A percentile compares a stretch with the other conserved stretches of the same genome.
Conservation (phyloP, 768 basidiomycete genomes). For the Mycena olivaceomarginata region DNA sequence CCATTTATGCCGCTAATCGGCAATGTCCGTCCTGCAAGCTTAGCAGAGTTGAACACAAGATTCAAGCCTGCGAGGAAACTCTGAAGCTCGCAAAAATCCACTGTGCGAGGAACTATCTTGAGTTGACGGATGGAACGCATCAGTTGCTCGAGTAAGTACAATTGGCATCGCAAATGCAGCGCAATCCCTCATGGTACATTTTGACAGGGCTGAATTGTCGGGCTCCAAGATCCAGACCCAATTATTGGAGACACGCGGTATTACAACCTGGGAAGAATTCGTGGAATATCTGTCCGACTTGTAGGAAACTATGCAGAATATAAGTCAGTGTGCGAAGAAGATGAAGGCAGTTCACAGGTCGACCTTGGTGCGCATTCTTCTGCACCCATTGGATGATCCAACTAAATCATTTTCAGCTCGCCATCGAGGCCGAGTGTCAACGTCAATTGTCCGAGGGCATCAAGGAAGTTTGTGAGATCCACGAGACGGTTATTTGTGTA, state of each 20-base stretch:
- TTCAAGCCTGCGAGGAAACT: background rate
- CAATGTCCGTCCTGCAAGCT: background rate
- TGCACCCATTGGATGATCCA: background rate
- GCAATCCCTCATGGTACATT: background rate
- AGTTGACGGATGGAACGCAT: background rate
- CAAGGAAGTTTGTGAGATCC: background rate
- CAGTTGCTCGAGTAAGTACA: background rate
- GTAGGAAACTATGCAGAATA: background rate
- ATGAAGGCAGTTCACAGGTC: background rate
- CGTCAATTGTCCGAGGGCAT: background rate
- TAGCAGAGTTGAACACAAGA: background rate
- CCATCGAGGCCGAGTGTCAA: background rate
- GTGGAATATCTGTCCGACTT: background rate
- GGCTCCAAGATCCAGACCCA: background rate
- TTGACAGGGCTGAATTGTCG: background rate
- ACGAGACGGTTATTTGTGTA: background rate
- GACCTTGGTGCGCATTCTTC: background rate
- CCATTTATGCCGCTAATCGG: background rate
- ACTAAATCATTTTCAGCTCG: background rate
- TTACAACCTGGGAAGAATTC: background rate
- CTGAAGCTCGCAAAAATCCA: background rate
- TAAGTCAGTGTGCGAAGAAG: background rate
- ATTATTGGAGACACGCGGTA: background rate
- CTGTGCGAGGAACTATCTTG: background rate
- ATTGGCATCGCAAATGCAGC: background rate